Base-by-base conservation (phyloP, 78 protist genomes). In the Tieghemostelium lacteum region DNA sequence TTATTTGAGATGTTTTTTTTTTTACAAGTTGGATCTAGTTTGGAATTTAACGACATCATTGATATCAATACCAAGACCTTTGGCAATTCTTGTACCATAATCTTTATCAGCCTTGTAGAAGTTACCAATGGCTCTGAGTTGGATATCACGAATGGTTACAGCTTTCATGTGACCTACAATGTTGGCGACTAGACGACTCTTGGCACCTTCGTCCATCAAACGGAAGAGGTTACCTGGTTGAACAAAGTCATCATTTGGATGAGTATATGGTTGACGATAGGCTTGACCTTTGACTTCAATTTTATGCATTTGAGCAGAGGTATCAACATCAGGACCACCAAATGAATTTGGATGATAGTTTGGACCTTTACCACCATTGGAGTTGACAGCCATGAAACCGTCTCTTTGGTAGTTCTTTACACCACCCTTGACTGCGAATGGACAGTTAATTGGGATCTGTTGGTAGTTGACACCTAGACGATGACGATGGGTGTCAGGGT, bases 401-500 rank as follows among this genome's bases (percentile, higher is more conserved):
- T 85, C 93, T 63, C 93, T 93, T 69, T 87, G 91, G 50, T 85
- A 54, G 69, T 62, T 65, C 69, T 61, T 50, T 20, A 52, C 77
- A 80, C 78, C 85, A 72, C 78, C 87, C 45, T 37, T 57, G 29
- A 88, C 75, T 17, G 91, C 92, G 86, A 39, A 63, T 34, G 96
- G 94, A 50, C 91, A 50, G 63, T 95, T 95, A 73, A 95, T 60
- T 58, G 95, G 95, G 64, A 93, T 49, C 61, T 85, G 94, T 64
- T 66, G 78, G 86, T 73, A 88, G 67, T 92, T 92, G 17, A 72
- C 77, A 37, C 98, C 97, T 2, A 96, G 85, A 58, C 98, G 93
- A 87, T 96, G 96, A 67, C 92, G 71, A 55, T 95, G 97, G 12
- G 98, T 94, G 63, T 96, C 98, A 39, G 72, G 73, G 85, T 96